Evolutionary conservation across 768 basidiomycete genomes (phyloP).

Genomic region (Hygrocybe coccinea): DNA sequence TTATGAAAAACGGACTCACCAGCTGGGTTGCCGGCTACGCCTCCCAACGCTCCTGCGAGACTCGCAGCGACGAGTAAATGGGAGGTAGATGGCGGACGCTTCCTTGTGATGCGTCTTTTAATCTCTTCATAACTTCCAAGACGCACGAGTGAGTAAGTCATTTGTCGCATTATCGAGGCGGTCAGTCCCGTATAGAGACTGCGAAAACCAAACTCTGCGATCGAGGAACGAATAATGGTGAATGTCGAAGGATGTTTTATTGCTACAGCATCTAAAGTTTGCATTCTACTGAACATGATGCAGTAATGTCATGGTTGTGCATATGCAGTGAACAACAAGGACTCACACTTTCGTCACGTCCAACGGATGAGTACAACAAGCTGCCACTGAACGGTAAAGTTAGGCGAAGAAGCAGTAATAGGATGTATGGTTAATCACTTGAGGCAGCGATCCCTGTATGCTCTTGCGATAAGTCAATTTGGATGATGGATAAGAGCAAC

Average conservation of each 20-base stretch:
- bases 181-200: conserved; percentile 79
- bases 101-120: conserved; percentile 51
- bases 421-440: conserved; percentile 37
- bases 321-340: background rate
- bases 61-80: conserved; percentile 60
- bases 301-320: background rate
- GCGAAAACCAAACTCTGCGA: conserved; percentile 61
- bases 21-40: conserved; percentile 81
- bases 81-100: conserved; percentile 49
- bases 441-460: conserved; percentile 56
- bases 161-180: conserved; percentile 81
- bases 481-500: conserved; percentile 7
- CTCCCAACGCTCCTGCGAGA: conserved; percentile 75
- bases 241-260: conserved; percentile 59
- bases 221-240: conserved; percentile 56
- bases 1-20: conserved; percentile 36
- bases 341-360: conserved; percentile 83
- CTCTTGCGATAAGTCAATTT: conserved; percentile 11
- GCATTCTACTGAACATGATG: conserved; percentile 59
- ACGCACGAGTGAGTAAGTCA: conserved; percentile 86
- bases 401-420: background rate
- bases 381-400: conserved; percentile 53
- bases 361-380: conserved; percentile 75
- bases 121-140: conserved; percentile 78
- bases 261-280: conserved; percentile 49